phyloP scores from a whole-genome alignment of 305 asterid species.

The Fraxinus sp. region DNA sequence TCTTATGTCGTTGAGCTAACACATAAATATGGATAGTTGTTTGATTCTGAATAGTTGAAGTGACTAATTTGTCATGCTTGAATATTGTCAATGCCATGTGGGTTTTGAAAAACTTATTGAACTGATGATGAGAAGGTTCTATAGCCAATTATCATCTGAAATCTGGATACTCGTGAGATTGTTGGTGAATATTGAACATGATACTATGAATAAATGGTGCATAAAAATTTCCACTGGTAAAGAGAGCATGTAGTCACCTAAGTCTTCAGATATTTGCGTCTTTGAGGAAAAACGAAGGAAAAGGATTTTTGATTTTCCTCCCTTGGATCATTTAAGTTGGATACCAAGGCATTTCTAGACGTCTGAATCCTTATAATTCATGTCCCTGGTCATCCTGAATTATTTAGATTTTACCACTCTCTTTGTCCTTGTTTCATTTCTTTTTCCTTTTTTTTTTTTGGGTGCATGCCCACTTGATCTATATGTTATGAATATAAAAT shows the following conservation, averaged over 20 bases:
- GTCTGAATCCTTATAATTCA: background rate
- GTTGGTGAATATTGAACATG: conserved; percentile 1
- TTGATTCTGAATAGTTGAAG: background rate
- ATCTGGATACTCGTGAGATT: background rate
- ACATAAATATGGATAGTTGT: background rate
- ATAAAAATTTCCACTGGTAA: background rate
- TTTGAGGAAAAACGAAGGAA: background rate
- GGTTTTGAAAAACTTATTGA: background rate
- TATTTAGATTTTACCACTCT: background rate
- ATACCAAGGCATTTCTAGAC: background rate
- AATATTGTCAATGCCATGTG: background rate
- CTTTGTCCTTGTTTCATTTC: background rate
- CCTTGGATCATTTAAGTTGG: background rate
- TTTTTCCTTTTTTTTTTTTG: background rate
- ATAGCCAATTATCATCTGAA: background rate
- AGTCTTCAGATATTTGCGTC: background rate
- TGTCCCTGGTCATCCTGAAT: background rate
- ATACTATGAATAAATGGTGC: background rate
- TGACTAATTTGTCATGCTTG: background rate
- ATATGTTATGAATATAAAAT: background rate
- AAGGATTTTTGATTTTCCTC: background rate
- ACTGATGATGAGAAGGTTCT: background rate
- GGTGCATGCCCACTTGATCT: background rate
- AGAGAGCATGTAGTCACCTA: background rate
- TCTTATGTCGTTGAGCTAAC: background rate